Percentiles rank a stretch among this genome's conserved stretches.
Evolutionary conservation across 2,329 filamentous ascomycete genomes (phyloP).

Genomic region (Xylaria digitata): DNA sequence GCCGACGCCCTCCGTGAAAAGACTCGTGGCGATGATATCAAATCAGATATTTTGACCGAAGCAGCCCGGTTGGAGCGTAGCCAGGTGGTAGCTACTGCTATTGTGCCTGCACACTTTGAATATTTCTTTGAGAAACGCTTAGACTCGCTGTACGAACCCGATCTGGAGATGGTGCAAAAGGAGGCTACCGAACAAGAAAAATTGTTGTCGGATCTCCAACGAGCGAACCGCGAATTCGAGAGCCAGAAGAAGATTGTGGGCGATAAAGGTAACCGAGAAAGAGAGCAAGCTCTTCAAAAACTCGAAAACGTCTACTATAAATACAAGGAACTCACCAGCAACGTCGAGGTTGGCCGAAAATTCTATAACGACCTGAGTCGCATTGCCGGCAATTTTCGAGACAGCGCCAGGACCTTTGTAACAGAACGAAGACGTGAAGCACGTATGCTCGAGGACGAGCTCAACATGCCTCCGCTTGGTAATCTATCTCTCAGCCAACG

Average conservation of each 20-base stretch:
- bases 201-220: conserved; percentile 74
- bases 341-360: conserved; percentile 89
- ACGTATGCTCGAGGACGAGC: conserved; percentile 65
- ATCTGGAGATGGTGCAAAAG: conserved; percentile 75
- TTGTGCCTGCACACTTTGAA: conserved; percentile 92
- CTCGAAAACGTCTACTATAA: conserved; percentile 93
- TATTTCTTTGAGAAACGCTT: conserved; percentile 87
- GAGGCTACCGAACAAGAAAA: conserved; percentile 82
- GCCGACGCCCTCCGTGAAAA: conserved; percentile 83
- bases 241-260: conserved; percentile 74
- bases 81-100: conserved; percentile 79
- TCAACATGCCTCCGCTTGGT: conserved; percentile 49
- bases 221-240: conserved; percentile 83
- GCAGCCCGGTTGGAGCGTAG: conserved; percentile 86
- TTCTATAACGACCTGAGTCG: conserved; percentile 97
- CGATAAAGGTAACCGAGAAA: conserved; percentile 72
- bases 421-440: conserved; percentile 85
- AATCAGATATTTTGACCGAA: conserved; percentile 83
- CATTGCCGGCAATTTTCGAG: conserved; percentile 84
- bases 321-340: conserved; percentile 95
- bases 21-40: conserved; percentile 87
- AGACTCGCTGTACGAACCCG: conserved; percentile 78
- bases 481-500: conserved; percentile 45
- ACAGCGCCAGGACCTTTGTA: conserved; percentile 79
- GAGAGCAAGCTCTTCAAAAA: conserved; percentile 86